A percentile compares a stretch with the other conserved stretches of the same genome.
These are phyloP conservation scores for Aspergillus awamori DNA, from an alignment of 2,329 filamentous ascomycete species.

Conservation along the genomic window DNA sequence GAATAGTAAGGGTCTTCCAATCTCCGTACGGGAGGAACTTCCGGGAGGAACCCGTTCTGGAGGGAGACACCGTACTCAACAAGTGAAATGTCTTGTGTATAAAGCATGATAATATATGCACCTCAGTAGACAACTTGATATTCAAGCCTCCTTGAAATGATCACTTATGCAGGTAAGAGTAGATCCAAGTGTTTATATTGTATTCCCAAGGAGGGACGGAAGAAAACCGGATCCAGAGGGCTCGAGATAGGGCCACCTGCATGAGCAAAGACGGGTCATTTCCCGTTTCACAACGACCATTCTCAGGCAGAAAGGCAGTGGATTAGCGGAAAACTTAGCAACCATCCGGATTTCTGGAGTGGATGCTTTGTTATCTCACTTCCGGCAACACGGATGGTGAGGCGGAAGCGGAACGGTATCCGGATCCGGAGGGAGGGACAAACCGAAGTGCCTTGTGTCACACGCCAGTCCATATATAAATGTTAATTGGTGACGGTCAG, in stretches of 20 bases:
- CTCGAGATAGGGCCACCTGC: not conserved
- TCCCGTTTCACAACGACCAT: not conserved
- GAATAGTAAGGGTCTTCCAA: slow-evolving; percentile 84
- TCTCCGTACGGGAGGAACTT: slow-evolving; percentile 70
- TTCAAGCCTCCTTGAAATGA: not conserved
- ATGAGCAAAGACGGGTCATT: not conserved
- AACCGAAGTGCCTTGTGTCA: not conserved
- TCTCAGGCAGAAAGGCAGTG: not conserved
- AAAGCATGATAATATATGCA: slow-evolving; percentile 25
- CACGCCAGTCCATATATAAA: not conserved
- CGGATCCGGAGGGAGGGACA: slow-evolving; percentile 7
- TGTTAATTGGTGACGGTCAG: not conserved
- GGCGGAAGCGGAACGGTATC: slow-evolving; percentile 31
- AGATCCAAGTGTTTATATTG: slow-evolving; percentile 1
- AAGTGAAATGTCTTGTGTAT: slow-evolving; percentile 45
- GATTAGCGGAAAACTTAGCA: not conserved
- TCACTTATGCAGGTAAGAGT: not conserved
- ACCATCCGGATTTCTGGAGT: not conserved
- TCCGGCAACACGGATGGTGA: slow-evolving; percentile 15
- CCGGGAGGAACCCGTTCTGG: slow-evolving; percentile 78
- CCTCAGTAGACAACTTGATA: too few relatives aligned
- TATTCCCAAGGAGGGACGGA: not conserved
- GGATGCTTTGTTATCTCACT: not conserved
- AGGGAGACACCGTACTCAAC: slow-evolving; percentile 66
- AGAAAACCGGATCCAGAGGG: not conserved